Conservation (phyloP, 2,329 filamentous ascomycete species). For the Trichoderma semiorbis region DNA sequence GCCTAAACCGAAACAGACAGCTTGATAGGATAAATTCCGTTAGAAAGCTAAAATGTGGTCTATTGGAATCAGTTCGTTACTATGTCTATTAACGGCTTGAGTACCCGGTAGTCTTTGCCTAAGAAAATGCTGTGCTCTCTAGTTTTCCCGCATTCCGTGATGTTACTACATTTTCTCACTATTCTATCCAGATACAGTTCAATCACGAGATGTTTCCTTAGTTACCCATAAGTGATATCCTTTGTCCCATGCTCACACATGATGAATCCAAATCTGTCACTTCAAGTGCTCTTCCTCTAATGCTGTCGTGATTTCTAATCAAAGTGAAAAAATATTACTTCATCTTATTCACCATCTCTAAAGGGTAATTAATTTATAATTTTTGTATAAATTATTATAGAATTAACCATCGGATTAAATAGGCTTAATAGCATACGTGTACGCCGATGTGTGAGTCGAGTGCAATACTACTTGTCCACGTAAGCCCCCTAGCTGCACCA, state of each 20-base stretch:
- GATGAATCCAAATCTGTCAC: not conserved
- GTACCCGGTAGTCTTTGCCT: not conserved
- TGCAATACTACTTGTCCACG: not conserved
- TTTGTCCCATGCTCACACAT: not conserved
- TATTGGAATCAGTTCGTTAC: not conserved
- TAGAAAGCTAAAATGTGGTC: not conserved
- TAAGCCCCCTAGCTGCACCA: not conserved
- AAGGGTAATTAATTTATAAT: not conserved
- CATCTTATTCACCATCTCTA: not conserved
- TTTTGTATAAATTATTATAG: not conserved
- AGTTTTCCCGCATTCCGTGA: not conserved
- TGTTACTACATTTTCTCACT: not conserved
- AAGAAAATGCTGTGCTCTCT: not conserved
- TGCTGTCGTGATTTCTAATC: not conserved
- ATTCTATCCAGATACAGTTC: not conserved
- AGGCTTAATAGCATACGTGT: not conserved
- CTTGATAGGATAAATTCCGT: not conserved
- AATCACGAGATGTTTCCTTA: not conserved
- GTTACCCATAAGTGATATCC: not conserved
- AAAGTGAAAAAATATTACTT: not conserved
- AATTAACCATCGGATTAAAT: not conserved
- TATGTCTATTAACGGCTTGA: not conserved
- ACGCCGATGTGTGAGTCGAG: not conserved
- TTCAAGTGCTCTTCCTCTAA: not conserved
- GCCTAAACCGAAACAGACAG: not conserved